These are phyloP conservation scores for Gentiana straminea DNA, from an alignment of 257 asterid genomes.

Conservation along the genomic window DNA sequence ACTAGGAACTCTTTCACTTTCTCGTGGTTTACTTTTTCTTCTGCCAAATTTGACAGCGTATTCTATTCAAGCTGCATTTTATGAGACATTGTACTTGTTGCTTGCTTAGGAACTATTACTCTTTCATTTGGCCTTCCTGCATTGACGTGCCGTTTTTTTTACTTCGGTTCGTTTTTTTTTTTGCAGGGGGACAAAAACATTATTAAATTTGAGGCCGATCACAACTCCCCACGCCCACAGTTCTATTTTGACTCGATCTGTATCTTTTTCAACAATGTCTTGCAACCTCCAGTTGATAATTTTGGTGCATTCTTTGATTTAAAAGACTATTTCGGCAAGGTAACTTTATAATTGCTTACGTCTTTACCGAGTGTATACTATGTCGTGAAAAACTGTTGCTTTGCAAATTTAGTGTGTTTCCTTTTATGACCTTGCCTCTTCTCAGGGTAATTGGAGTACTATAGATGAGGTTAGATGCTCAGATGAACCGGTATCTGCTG, in stretches of 20 bases:
- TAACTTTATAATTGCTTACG: conserved; percentile 23
- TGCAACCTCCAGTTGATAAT: conserved; percentile 77
- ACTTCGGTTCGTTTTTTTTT: conserved; percentile 13
- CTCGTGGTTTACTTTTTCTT: conserved; percentile 84
- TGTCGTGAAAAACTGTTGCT: too few species aligned
- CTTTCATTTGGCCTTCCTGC: too few species aligned
- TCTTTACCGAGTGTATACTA: too few species aligned
- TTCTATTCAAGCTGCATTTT: too few species aligned
- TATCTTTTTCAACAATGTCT: too few species aligned
- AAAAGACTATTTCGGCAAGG: conserved; percentile 51
- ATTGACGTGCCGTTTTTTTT: conserved; percentile 79
- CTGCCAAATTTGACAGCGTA: too few species aligned
- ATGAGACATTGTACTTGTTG: too few species aligned
- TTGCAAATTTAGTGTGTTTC: not conserved
- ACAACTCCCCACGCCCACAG: conserved; percentile 93
- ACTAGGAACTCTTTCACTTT: too few species aligned
- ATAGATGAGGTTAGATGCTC: conserved; percentile 36
- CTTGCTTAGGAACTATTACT: too few species aligned
- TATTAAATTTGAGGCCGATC: conserved; percentile 91
- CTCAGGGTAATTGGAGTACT: conserved; percentile 63
- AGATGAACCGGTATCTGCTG: conserved; percentile 33
- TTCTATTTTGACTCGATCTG: conserved; percentile 90
- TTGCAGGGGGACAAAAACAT: conserved; percentile 90
- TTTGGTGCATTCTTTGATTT: conserved; percentile 47
- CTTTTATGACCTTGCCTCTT: conserved; percentile 4